Conservation (phyloP, 163 green algal species). For the Chloromonas sp. region DNA sequence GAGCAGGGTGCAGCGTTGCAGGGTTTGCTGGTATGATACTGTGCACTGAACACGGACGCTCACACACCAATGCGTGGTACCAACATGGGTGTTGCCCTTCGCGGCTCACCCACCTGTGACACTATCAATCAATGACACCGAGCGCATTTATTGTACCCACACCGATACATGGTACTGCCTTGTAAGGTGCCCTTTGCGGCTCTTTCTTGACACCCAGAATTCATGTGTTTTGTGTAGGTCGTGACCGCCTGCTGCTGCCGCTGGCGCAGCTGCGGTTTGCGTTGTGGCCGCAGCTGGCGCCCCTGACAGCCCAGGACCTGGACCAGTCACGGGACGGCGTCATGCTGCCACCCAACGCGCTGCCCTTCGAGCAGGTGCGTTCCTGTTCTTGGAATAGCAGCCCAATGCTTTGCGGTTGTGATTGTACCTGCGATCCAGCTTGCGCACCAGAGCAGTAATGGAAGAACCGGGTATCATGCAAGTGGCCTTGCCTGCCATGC, state of each 20-base stretch:
- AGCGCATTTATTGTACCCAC: too few species aligned
- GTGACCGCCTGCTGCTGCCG: conserved; percentile 34
- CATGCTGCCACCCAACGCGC: neutral
- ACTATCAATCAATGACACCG: neutral
- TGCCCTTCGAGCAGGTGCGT: neutral
- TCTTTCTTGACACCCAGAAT: too few species aligned
- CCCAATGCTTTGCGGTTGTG: neutral
- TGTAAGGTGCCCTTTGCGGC: too few species aligned
- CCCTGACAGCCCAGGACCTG: neutral
- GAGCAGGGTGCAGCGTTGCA: neutral
- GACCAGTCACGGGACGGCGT: conserved; percentile 17
- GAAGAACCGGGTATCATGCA: neutral
- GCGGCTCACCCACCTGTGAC: neutral
- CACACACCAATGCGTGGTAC: neutral
- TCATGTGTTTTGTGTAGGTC: neutral
- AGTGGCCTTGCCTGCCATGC: neutral
- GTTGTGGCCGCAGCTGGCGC: conserved; percentile 27
- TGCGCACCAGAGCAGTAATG: neutral
- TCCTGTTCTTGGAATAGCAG: neutral
- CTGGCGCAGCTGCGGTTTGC: conserved; percentile 24
- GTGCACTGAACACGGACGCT: neutral
- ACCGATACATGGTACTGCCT: too few species aligned
- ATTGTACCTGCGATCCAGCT: neutral
- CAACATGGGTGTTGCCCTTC: neutral
- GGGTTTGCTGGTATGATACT: neutral